Evolutionary conservation across 192 early-diverging fungal species (phyloP), one percentile per base, ranked within the genome.

Genomic region (Piromyces sp.): DNA sequence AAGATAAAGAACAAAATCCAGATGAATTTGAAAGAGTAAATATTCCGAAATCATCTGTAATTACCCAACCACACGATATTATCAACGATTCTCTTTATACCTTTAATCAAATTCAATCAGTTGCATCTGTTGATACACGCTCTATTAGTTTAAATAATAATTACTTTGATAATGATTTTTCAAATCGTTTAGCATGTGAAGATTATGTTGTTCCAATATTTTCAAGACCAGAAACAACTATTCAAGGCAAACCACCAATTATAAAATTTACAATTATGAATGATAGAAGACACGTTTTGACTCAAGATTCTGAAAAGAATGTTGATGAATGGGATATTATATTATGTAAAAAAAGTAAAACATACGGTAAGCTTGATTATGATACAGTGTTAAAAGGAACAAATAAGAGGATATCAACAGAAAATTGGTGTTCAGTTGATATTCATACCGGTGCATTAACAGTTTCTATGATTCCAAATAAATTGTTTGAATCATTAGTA

Each of bases 321-420:
- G 92, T 98, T 17, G 90, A 90, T 0, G 86, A 98, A 37, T 99
- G 98, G 98, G 96, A 99, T 87, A 89, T 99, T 68, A 89, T 97
- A 79, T 83, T 86, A 87, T 92, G 92, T 80, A 86, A 86, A 26
- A 86, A 87, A 86, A 42, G 91, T n/a, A 89, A 91, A 78, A 88
- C 83, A 15, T 91, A 85, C 80, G 90, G 89, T 37, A 89, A 88
- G 13, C 85, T 85, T 6, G 87, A 89, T 28, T 81, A 29, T 38
- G 88, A 93, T 6, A 87, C 89, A 3, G 88, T 92, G 30, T 86
- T 88, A 30, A 86, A 91, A 26, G 83, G 89, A 42, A 83, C 86
- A 79, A 92, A 94, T 79, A 89, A 89, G 5, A 79, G 86, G 15
- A 96, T 97, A 83, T 94, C 92, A 30, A 91, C 96, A 28, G 92